Conservation (phyloP, 495 filamentous ascomycete species). For the Pseudomonodictys pantanalensis region DNA sequence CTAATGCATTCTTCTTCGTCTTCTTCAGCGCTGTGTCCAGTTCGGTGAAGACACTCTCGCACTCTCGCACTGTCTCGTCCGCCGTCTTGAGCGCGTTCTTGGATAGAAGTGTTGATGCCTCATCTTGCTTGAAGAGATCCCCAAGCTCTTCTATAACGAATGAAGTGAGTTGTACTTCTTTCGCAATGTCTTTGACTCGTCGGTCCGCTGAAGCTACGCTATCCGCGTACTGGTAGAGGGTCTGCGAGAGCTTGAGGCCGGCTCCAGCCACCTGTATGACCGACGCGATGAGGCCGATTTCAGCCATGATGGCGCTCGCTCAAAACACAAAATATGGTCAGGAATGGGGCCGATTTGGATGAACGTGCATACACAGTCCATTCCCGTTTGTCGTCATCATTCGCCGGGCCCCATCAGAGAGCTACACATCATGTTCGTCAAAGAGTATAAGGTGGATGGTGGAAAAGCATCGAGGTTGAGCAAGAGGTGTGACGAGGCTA, state of each 20-base stretch:
- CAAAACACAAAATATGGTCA: too few relatives aligned
- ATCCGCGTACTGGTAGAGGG: slow-evolving; percentile 35
- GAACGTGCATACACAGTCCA: too few relatives aligned
- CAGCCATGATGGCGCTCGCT: slow-evolving; percentile 11
- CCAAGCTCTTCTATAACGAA: slow-evolving; percentile 31
- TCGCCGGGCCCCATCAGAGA: too few relatives aligned
- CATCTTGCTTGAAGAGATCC: slow-evolving; percentile 20
- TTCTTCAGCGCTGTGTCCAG: slow-evolving; percentile 28
- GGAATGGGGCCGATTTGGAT: too few relatives aligned
- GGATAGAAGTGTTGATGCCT: slow-evolving; percentile 21
- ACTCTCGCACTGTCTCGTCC: slow-evolving; percentile 31
- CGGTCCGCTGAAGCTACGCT: slow-evolving; percentile 27
- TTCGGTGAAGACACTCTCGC: slow-evolving; percentile 28
- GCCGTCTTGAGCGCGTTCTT: slow-evolving; percentile 30
- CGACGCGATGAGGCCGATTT: slow-evolving; percentile 32
- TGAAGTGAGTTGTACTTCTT: slow-evolving; percentile 32
- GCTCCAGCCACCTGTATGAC: slow-evolving; percentile 32
- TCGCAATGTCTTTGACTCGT: slow-evolving; percentile 33
- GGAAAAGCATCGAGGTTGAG: too few relatives aligned
- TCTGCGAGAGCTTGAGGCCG: slow-evolving; percentile 30
- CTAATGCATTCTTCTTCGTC: slow-evolving; percentile 20
- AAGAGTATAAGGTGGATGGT: too few relatives aligned
- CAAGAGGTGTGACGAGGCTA: too few relatives aligned
- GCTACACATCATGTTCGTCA: too few relatives aligned
- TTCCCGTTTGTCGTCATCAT: too few relatives aligned